Percentiles rank a stretch among this genome's conserved stretches.
phyloP scores from a whole-genome alignment of 2,329 filamentous ascomycete species.

The Cladophialophora carrionii region DNA sequence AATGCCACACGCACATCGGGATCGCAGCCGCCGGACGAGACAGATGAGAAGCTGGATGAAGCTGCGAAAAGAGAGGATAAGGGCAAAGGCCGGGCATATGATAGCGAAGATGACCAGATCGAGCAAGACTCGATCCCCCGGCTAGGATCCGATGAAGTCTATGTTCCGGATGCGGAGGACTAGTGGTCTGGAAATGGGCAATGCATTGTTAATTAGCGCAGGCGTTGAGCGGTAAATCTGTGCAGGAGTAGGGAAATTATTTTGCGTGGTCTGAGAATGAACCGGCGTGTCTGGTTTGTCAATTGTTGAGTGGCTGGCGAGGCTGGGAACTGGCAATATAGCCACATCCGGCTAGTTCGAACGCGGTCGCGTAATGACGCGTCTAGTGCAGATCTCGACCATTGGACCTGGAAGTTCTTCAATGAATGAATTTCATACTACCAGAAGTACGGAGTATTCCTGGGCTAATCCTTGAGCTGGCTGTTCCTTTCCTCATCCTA shows the following conservation, averaged over 20 bases:
- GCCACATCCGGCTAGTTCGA: conserved; percentile 21
- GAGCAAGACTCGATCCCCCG: conserved; percentile 24
- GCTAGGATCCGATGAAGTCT: conserved; percentile 28
- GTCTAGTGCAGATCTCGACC: conserved; percentile 6
- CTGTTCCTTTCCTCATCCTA: not conserved
- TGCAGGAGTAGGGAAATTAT: conserved; percentile 5
- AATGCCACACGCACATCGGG: not conserved
- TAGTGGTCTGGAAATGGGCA: conserved; percentile 18
- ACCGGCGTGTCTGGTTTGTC: not conserved
- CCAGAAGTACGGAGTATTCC: not conserved
- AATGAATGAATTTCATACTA: conserved; percentile 3
- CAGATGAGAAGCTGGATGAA: conserved; percentile 22
- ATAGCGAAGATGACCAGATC: conserved; percentile 33
- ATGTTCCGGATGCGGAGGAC: conserved; percentile 31
- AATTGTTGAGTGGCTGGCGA: conserved; percentile 20
- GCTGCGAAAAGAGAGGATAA: conserved; percentile 25
- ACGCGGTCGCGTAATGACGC: conserved; percentile 13
- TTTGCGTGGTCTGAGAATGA: not conserved
- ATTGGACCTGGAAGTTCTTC: not conserved
- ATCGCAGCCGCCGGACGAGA: conserved; percentile 3
- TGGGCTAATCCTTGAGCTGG: not conserved
- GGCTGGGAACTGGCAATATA: conserved; percentile 35
- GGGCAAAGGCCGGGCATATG: conserved; percentile 27
- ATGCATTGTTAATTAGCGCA: conserved; percentile 32
- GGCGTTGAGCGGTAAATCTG: conserved; percentile 26